These are phyloP conservation scores for Plasmodium ovale DNA, from an alignment of 169 alveolate genomes.

Conservation along the genomic window DNA sequence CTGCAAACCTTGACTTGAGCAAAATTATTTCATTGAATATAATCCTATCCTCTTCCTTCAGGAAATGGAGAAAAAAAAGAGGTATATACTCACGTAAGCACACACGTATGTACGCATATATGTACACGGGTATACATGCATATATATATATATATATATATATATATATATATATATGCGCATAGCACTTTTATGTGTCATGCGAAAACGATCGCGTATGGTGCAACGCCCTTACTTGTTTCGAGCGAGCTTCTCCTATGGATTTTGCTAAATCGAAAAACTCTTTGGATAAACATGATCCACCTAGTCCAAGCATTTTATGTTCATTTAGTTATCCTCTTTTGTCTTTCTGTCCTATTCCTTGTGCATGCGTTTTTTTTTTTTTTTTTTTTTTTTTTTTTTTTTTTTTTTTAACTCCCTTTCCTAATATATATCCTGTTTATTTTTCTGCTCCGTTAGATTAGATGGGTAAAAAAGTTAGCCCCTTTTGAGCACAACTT, in stretches of 20 bases:
- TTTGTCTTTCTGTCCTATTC: slow-evolving; percentile 7
- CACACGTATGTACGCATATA: neutral
- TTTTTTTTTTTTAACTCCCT: no score
- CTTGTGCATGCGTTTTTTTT: neutral
- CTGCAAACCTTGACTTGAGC: slow-evolving; percentile 86
- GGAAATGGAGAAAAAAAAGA: neutral
- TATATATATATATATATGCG: neutral
- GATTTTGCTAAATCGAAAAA: slow-evolving; percentile 92
- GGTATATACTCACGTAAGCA: neutral
- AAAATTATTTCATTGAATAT: slow-evolving; percentile 87
- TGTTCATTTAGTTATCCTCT: slow-evolving; percentile 44
- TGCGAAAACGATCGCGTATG: neutral
- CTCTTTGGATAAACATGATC: slow-evolving; percentile 86
- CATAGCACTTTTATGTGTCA: neutral
- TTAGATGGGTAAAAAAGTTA: neutral
- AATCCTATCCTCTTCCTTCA: slow-evolving; percentile 91
- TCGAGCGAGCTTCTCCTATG: slow-evolving; percentile 95
- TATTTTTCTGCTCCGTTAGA: neutral
- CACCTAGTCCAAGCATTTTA: slow-evolving; percentile 81
- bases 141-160: neutral
- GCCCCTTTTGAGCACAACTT: no score
- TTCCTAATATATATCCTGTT: neutral
- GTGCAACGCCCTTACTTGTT: slow-evolving; percentile 84
- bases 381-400: neutral
- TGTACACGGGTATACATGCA: neutral